Evolutionary conservation across 2,329 filamentous ascomycete species (phyloP).

Genomic region (Beauveria bassiana): DNA sequence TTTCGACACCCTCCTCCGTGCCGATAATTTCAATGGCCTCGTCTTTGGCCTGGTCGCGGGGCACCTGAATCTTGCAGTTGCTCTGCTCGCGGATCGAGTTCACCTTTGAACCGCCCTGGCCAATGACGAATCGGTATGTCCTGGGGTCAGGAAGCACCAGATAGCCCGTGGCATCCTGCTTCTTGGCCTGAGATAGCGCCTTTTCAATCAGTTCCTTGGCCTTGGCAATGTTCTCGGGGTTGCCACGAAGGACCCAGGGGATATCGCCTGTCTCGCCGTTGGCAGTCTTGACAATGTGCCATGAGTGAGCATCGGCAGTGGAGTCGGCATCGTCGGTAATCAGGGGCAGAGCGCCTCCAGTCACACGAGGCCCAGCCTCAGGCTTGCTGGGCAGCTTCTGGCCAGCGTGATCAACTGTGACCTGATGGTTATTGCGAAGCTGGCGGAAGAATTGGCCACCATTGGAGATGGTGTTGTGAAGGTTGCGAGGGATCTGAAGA

Average conservation of each 20-base stretch:
- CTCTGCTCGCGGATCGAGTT: constrained; percentile 89
- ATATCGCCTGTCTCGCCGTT: constrained; percentile 63
- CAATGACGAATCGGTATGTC: constrained; percentile 86
- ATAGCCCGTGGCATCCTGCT: constrained; percentile 71
- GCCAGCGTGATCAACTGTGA: constrained; percentile 86
- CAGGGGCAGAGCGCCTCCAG: constrained; percentile 64
- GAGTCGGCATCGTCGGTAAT: constrained; percentile 79
- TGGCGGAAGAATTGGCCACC: constrained; percentile 91
- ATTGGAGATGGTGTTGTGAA: constrained; percentile 80
- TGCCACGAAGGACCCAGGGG: constrained; percentile 82
- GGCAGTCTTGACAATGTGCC: constrained; percentile 64
- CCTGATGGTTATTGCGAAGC: constrained; percentile 75
- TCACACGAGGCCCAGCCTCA: constrained; percentile 44
- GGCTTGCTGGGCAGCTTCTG: constrained; percentile 67
- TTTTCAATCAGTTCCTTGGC: constrained; percentile 67
- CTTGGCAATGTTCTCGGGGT: constrained; percentile 70
- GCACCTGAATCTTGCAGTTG: constrained; percentile 88
- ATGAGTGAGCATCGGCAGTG: constrained; percentile 64
- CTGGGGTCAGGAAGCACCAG: constrained; percentile 82
- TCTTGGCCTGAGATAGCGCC: constrained; percentile 63
- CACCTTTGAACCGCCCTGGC: constrained; percentile 81
- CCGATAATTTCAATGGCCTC: constrained; percentile 92
- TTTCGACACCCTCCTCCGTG: constrained; percentile 69
- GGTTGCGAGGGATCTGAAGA: constrained; percentile 69
- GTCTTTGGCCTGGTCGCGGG: constrained; percentile 62